Evolutionary conservation across 371 early-diverging fungal species (phyloP).

Genomic region (Zancudomyces culisetae): DNA sequence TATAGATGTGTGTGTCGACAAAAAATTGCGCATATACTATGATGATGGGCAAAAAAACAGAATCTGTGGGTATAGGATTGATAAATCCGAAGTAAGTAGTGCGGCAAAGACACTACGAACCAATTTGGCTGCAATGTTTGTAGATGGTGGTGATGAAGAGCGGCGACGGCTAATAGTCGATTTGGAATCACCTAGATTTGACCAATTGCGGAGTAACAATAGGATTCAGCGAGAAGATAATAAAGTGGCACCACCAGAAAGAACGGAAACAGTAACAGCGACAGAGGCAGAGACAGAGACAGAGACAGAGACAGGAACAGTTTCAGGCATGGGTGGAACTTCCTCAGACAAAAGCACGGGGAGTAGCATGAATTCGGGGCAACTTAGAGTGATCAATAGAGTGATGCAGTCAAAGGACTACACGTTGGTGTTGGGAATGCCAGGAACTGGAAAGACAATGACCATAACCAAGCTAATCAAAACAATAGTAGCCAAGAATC

Average conservation of each 20-base stretch:
- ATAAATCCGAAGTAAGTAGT: slow-evolving; percentile 55
- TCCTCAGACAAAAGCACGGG: too few species aligned
- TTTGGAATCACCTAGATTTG: slow-evolving; percentile 35
- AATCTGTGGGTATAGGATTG: slow-evolving; percentile 45
- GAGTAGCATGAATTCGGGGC: slow-evolving; percentile 12
- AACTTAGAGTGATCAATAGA: slow-evolving; percentile 11
- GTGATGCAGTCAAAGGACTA: slow-evolving; percentile 59
- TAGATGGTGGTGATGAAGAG: slow-evolving; percentile 25
- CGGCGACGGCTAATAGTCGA: slow-evolving; percentile 64
- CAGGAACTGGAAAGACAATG: slow-evolving; percentile 97
- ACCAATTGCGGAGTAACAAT: background rate
- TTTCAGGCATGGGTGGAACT: background rate
- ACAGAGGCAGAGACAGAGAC: background rate
- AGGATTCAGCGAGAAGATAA: background rate
- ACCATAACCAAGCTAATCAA: slow-evolving; percentile 71
- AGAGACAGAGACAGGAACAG: background rate
- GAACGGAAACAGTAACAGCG: background rate
- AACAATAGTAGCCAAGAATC: slow-evolving; percentile 41
- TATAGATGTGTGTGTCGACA: slow-evolving; percentile 38
- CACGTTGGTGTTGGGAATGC: slow-evolving; percentile 93
- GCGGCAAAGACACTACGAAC: slow-evolving; percentile 45
- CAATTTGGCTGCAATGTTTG: slow-evolving; percentile 56
- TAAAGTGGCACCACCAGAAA: background rate
- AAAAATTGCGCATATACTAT: slow-evolving; percentile 27
- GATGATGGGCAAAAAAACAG: background rate